Evolutionary conservation across 352 stramenopile species (phyloP).

Genomic region (Phytophthora syringae): DNA sequence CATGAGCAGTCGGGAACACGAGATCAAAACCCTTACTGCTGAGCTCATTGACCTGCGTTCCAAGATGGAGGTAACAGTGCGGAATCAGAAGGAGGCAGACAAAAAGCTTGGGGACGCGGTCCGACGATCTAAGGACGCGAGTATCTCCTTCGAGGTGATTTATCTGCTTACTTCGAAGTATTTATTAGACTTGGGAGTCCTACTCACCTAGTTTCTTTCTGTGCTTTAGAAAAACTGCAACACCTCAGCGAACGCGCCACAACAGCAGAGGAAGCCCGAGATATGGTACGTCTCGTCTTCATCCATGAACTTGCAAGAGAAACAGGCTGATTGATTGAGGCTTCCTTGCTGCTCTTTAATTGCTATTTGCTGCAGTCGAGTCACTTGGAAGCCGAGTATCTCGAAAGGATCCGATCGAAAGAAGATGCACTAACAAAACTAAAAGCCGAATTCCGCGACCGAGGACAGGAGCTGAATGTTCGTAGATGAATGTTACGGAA

Average conservation of each 20-base stretch:
- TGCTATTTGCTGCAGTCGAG: constrained; percentile 36
- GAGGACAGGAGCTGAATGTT: constrained; percentile 61
- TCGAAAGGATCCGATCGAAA: constrained; percentile 53
- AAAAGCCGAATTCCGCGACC: constrained; percentile 56
- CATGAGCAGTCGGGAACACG: constrained; percentile 53
- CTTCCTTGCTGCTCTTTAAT: neutral
- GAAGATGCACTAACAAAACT: constrained; percentile 60
- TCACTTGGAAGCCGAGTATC: constrained; percentile 53
- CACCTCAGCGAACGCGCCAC: constrained; percentile 52
- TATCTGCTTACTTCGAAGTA: neutral
- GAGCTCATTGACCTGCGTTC: constrained; percentile 59
- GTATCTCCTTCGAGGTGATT: constrained; percentile 55
- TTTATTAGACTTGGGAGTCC: neutral
- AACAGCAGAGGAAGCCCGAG: constrained; percentile 63
- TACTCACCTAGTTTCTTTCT: neutral
- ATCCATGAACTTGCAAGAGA: neutral
- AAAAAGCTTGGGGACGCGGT: constrained; percentile 49
- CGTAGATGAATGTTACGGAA: constrained; percentile 10
- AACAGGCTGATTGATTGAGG: neutral
- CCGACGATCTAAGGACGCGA: constrained; percentile 45
- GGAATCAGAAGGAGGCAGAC: constrained; percentile 64
- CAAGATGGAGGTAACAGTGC: constrained; percentile 53
- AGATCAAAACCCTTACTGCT: constrained; percentile 53
- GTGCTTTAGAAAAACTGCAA: constrained; percentile 50
- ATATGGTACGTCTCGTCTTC: constrained; percentile 43